phyloP scores from a whole-genome alignment of 495 filamentous ascomycete genomes.

The Tirmania nivea region DNA sequence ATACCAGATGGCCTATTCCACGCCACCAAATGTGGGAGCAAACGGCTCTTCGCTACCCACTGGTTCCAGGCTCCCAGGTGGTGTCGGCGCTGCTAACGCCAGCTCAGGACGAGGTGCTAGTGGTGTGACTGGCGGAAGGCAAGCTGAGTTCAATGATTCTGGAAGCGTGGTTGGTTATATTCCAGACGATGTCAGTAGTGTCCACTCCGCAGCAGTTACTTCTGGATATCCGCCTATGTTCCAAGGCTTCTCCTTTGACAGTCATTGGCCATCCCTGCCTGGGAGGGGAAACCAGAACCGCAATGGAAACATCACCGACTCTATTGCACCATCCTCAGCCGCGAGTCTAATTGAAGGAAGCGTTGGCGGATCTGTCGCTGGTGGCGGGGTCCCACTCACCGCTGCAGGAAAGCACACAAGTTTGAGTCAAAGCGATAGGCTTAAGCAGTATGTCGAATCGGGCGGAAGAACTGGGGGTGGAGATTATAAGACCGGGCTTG shows the following conservation, averaged over 20 bases:
- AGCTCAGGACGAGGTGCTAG: conserved; percentile 17
- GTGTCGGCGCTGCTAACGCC: conserved; percentile 16
- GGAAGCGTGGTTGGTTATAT: conserved; percentile 85
- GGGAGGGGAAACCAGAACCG: conserved; percentile 27
- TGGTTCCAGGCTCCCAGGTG: conserved; percentile 18
- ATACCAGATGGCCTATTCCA: conserved; percentile 65
- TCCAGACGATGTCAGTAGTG: conserved; percentile 87
- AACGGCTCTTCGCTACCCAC: conserved; percentile 4
- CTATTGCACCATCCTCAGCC: conserved; percentile 15
- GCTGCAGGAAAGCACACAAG: conserved; percentile 42
- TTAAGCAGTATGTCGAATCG: conserved; percentile 76
- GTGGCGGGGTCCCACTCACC: conserved; percentile 33
- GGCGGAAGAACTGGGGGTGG: conserved; percentile 31
- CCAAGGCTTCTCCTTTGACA: conserved; percentile 60
- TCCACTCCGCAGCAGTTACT: conserved; percentile 70
- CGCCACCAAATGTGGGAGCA: conserved; percentile 28
- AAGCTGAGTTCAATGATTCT: conserved; percentile 59
- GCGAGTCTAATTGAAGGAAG: conserved; percentile 43
- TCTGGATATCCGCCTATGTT: conserved; percentile 91
- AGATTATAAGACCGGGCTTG: conserved; percentile 29
- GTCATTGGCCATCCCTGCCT: conserved; percentile 61
- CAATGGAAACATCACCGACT: not conserved
- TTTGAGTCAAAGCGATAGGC: conserved; percentile 62
- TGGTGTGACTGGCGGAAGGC: conserved; percentile 27
- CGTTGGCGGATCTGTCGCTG: conserved; percentile 62